Evolutionary conservation across 441 rosid genomes (phyloP), one percentile per base, ranked within the genome.

Genomic region (Adansonia grandidieri): DNA sequence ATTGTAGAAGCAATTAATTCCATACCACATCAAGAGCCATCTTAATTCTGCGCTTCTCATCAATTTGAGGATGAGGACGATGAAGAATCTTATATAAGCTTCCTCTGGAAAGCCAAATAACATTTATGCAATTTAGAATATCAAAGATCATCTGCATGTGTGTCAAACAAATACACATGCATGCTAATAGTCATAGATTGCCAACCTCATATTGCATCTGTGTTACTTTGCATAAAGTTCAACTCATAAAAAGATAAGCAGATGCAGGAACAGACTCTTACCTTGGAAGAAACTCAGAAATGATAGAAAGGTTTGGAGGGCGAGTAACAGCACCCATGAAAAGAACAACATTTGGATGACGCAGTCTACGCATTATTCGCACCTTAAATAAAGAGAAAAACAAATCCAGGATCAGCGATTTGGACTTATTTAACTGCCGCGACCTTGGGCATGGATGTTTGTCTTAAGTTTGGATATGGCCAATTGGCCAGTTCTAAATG

Each of bases 271-370:
- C 37, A 72, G 45, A 56, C 78, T 76, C 60, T 73, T 81, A 94
- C 99, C 99, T 94, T 71, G 99, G 98, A 80, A 96, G 92, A 86
- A 88, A 94, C 88, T 96, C 99, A 0, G 98, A 83, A 78, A 96
- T 93, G 78, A 96, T 96, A 73, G 99, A 96, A 72, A 96, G 95
- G 83, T 91, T 86, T 20, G 97, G 99, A 82, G 99, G 99, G 71
- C 99, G 99, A 58, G 99, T 96, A 77, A 96, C 95, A 75, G 99
- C 99, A 74, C 99, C 99, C 89, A 93, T 90, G 78, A 96, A 96
- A 82, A 91, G 96, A 80, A 96, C 98, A 74, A 96, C 95, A 84
- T 96, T 96, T 83, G 98, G 98, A 90, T 96, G 98, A 40, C 98
- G 98, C 82, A 94, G 84, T 90, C 98, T 94, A 42, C 94, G 92